Evolutionary conservation across 2,329 filamentous ascomycete genomes (phyloP).

Genomic region (Colletotrichum spinosum): DNA sequence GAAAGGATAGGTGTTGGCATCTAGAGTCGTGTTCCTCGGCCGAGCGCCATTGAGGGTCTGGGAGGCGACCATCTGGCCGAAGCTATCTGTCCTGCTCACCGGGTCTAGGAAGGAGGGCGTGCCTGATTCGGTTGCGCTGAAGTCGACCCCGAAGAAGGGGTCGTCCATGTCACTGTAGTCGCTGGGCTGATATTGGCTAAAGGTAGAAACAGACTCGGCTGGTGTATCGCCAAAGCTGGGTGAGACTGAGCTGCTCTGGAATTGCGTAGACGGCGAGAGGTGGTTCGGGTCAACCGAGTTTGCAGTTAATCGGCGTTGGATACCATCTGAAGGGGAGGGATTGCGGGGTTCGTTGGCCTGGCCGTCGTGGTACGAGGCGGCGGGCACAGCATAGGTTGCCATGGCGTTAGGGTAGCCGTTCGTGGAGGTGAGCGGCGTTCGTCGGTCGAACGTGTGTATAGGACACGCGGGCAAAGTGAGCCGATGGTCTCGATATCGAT

Average conservation of each 20-base stretch:
- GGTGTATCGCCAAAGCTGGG: slow-evolving; percentile 54
- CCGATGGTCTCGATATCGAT: too few relatives aligned
- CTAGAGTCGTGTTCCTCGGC: slow-evolving; percentile 32
- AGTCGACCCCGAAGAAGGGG: slow-evolving; percentile 63
- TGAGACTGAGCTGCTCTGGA: slow-evolving; percentile 53
- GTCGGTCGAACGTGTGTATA: neutral
- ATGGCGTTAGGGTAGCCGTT: slow-evolving; percentile 47
- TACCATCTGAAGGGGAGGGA: slow-evolving; percentile 41
- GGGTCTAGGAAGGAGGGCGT: slow-evolving; percentile 58
- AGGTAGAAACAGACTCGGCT: slow-evolving; percentile 59
- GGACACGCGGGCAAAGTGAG: neutral
- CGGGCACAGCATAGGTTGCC: slow-evolving; percentile 57
- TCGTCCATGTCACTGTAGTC: slow-evolving; percentile 60
- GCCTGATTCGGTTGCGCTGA: slow-evolving; percentile 54
- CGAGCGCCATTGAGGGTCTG: slow-evolving; percentile 20
- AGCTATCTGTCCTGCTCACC: slow-evolving; percentile 36
- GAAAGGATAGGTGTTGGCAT: slow-evolving; percentile 54
- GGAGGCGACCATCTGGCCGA: slow-evolving; percentile 31
- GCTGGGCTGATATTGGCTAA: slow-evolving; percentile 62
- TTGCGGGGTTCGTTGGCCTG: slow-evolving; percentile 48
- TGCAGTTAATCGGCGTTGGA: slow-evolving; percentile 43
- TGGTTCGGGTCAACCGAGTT: slow-evolving; percentile 52
- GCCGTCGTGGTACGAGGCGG: slow-evolving; percentile 53
- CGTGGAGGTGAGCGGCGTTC: neutral
- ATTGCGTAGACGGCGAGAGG: slow-evolving; percentile 58